A percentile compares a stretch with the other conserved stretches of the same genome.
Evolutionary conservation across 805 yeast species (phyloP).

Genomic region (Myxozyma sirexii): DNA sequence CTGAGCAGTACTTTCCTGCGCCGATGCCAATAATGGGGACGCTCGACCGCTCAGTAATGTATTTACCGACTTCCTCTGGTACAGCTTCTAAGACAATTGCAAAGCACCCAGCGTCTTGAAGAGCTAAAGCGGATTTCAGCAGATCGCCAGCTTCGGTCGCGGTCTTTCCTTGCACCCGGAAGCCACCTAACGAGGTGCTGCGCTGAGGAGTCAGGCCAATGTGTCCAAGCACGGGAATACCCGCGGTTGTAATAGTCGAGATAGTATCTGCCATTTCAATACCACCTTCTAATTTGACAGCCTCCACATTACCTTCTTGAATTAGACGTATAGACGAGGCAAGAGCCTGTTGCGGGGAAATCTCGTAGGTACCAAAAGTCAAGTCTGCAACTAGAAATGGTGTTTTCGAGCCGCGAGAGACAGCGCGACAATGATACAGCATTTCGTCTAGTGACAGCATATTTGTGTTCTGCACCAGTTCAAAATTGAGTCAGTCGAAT

Average conservation of each 20-base stretch:
- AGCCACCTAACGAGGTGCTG: conserved; percentile 78
- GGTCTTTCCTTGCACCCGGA: conserved; percentile 76
- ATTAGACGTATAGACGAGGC: conserved; percentile 59
- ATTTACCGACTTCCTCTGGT: conserved; percentile 69
- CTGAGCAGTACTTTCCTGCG: conserved; percentile 81
- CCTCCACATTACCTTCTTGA: conserved; percentile 61
- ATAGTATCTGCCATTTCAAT: conserved; percentile 58
- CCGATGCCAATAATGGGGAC: conserved; percentile 96
- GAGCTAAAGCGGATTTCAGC: conserved; percentile 64
- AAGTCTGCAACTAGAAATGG: conserved; percentile 80
- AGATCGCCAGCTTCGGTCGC: conserved; percentile 57
- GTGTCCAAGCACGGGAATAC: conserved; percentile 90
- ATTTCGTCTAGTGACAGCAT: conserved; percentile 77
- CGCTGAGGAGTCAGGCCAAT: conserved; percentile 92
- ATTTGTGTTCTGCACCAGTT: conserved; percentile 49
- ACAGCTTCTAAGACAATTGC: conserved; percentile 80
- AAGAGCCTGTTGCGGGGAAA: conserved; percentile 63
- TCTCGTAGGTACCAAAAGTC: conserved; percentile 86
- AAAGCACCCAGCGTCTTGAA: conserved; percentile 78
- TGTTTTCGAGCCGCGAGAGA: conserved; percentile 64
- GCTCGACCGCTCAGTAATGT: conserved; percentile 59
- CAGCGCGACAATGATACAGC: conserved; percentile 73
- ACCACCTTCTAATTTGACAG: conserved; percentile 86
- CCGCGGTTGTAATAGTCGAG: conserved; percentile 58
- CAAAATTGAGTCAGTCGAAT: background rate